Conservation (phyloP, 306 rosid species). For the Cotoneaster glaucophyllus region DNA sequence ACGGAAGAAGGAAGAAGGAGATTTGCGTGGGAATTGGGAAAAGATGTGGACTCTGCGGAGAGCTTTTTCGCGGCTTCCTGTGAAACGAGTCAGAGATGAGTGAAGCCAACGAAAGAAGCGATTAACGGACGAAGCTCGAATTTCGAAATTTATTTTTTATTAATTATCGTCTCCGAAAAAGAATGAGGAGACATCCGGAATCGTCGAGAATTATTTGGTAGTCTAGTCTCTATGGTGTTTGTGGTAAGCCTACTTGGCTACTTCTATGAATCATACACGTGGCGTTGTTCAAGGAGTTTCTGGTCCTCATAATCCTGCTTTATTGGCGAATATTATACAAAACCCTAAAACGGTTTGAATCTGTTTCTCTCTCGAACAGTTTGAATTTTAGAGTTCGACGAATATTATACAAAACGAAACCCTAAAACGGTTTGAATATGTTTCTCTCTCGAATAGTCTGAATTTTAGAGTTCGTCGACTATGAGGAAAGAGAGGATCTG, state of each 20-base stretch:
- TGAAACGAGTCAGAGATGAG: neutral
- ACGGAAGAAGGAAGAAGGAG: neutral
- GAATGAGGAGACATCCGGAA: constrained; percentile 9
- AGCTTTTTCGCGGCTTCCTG: neutral
- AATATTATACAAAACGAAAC: too few relatives aligned
- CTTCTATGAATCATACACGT: constrained; percentile 4
- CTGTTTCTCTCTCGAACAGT: too few relatives aligned
- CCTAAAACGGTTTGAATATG: too few relatives aligned
- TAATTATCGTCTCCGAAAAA: neutral
- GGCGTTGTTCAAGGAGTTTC: neutral
- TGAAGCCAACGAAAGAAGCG: too few relatives aligned
- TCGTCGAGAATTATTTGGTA: constrained; percentile 4
- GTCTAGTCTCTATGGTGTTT: neutral
- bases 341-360: too few relatives aligned
- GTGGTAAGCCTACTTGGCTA: neutral
- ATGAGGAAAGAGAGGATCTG: too few relatives aligned
- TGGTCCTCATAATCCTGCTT: too few relatives aligned
- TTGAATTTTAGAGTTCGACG: too few relatives aligned
- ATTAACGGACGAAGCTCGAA: neutral
- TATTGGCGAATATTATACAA: too few relatives aligned
- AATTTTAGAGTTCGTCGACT: too few relatives aligned
- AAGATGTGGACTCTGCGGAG: neutral
- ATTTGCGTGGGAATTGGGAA: constrained; percentile 30
- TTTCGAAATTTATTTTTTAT: neutral
- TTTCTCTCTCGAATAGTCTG: too few relatives aligned